Percentiles rank a stretch among this genome's conserved stretches.
Conservation (phyloP, 1,139 yeast genomes). For the Yamadazyma taylorii region DNA sequence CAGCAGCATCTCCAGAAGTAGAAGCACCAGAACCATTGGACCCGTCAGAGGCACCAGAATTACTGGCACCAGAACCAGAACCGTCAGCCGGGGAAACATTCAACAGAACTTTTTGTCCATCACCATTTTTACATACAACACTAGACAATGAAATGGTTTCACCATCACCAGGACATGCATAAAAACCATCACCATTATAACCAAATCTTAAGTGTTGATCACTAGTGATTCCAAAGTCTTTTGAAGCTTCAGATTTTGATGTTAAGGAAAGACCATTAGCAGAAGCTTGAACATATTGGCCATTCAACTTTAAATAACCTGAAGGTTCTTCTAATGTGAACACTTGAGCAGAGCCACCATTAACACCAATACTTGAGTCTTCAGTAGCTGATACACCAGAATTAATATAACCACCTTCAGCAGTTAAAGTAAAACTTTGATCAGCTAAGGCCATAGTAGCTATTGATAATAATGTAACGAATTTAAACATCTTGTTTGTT, state of each 20-base stretch:
- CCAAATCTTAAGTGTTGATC: conserved; percentile 27
- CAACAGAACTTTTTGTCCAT: conserved; percentile 8
- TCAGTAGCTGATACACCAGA: conserved; percentile 21
- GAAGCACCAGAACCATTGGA: conserved; percentile 4
- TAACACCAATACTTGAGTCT: conserved; percentile 18
- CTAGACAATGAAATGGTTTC: conserved; percentile 7
- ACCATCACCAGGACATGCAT: conserved; percentile 22
- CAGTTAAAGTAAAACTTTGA: conserved; percentile 26
- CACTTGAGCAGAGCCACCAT: conserved; percentile 21
- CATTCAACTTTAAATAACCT: conserved; percentile 25
- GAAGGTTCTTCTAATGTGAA: conserved; percentile 31
- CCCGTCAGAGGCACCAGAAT: conserved; percentile 5
- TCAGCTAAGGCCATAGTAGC: conserved; percentile 32
- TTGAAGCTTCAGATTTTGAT: conserved; percentile 21
- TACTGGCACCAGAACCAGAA: conserved; percentile 11
- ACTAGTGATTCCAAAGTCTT: conserved; percentile 28
- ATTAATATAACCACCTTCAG: conserved; percentile 25
- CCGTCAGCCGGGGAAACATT: conserved; percentile 9
- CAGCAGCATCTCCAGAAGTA: conserved; percentile 8
- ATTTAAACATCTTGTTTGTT: conserved; percentile 17
- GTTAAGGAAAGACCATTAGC: conserved; percentile 14
- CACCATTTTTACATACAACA: conserved; percentile 11
- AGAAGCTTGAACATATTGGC: conserved; percentile 19
- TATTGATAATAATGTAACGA: conserved; percentile 24
- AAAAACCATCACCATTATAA: conserved; percentile 20